Base-by-base conservation (phyloP, 169 alveolate species). In the Miamiensis avidus region DNA sequence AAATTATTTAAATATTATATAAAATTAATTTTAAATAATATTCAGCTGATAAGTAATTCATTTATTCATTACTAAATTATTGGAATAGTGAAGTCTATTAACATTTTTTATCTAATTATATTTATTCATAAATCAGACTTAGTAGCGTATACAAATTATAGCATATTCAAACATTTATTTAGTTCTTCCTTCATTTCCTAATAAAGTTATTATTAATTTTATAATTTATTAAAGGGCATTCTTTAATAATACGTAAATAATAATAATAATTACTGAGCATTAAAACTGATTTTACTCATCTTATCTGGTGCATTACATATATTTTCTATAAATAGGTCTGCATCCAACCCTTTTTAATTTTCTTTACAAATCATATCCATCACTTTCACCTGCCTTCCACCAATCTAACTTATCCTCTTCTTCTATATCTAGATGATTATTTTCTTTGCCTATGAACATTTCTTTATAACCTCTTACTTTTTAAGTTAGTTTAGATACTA, bases 331-430 rank as follows among this genome's bases (percentile, higher is more conserved):
- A 29, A 88, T 31, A 33, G 94, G 94, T 29, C 94, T 84, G 81
- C 94, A 91, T 0, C 94, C 94, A 1, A 91, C 91, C 73, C 94
- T 74, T 20, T 84, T 33, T 31, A 91, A 83, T 65, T 91, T 91
- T 34, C 82, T 79, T 26, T 76, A 84, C 25, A 91, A 29, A 79
- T 91, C 84, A 65, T 76, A 91, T 20, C 88, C 76, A 75, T 91
- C 94, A n/a, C n/a, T 74, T 65, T 79, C 89, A 34, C 89, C 75
- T 27, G 94, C 91, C 78, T 83, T 78, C 89, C 93, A 91, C 93
- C 94, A 91, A 1, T 85, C 76, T 0, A 31, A 25, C 15, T 82
- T 83, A 16, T 90, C 91, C 25, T 90, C 92, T 74, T 76, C 85
- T 30, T 78, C 83, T 33, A 78, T 0, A 1, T 29, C 83, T 34